Percentiles rank a stretch among this genome's conserved stretches.
Conservation (phyloP, 2,329 filamentous ascomycete species). For the Penicillium palitans region DNA sequence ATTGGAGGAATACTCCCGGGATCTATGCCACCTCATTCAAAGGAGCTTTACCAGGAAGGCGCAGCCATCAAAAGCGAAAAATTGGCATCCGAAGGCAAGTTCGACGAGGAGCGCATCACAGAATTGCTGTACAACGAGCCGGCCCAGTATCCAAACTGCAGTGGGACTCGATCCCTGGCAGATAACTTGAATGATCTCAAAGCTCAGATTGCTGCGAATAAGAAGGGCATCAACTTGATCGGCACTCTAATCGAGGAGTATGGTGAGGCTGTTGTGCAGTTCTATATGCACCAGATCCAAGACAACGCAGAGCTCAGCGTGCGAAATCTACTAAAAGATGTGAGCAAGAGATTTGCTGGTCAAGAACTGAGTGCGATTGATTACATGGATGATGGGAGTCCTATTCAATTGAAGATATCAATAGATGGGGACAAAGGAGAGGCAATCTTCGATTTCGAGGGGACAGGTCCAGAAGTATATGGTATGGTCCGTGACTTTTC, state of each 20-base stretch:
- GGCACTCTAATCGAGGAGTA: conserved; percentile 71
- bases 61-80: conserved; percentile 63
- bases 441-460: conserved; percentile 72
- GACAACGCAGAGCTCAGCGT: conserved; percentile 74
- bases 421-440: conserved; percentile 69
- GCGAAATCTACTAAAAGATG: conserved; percentile 65
- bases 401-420: conserved; percentile 69
- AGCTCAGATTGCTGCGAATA: conserved; percentile 78
- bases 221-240: conserved; percentile 76
- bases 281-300: conserved; percentile 79
- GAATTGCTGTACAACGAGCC: conserved; percentile 70
- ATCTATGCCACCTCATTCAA: conserved; percentile 73
- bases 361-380: conserved; percentile 68
- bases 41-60: conserved; percentile 65
- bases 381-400: conserved; percentile 81
- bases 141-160: conserved; percentile 69
- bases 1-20: conserved; percentile 77
- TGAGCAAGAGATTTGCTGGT: conserved; percentile 62
- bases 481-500: conserved; percentile 9
- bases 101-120: conserved; percentile 71
- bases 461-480: conserved; percentile 70
- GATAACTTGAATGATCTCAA: conserved; percentile 83
- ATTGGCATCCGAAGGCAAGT: conserved; percentile 46
- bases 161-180: conserved; percentile 70
- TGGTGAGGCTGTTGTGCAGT: conserved; percentile 66